Conservation (phyloP, 192 early-diverging fungal genomes). For the Diversispora eburnea region DNA sequence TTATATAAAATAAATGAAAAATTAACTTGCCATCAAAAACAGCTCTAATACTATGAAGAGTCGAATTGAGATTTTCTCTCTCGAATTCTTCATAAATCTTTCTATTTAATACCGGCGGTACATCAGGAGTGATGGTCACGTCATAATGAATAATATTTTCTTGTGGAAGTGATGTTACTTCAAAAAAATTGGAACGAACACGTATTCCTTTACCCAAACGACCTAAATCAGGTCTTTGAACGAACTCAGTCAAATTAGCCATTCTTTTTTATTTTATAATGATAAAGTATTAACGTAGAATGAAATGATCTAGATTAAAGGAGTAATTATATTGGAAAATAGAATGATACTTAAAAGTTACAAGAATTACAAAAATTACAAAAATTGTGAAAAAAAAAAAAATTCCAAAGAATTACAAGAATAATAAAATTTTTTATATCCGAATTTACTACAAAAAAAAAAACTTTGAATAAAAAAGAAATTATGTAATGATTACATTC, state of each 20-base stretch:
- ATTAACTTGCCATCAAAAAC: slow-evolving; percentile 68
- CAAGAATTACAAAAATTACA: too few relatives aligned
- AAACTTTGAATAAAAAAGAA: too few relatives aligned
- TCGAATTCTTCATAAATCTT: slow-evolving; percentile 65
- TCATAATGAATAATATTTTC: slow-evolving; percentile 81
- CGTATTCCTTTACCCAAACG: slow-evolving; percentile 37
- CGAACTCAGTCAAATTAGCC: slow-evolving; percentile 39
- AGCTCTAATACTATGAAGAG: slow-evolving; percentile 54
- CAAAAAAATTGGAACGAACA: slow-evolving; percentile 74
- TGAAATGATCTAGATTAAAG: too few relatives aligned
- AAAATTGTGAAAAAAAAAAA: too few relatives aligned
- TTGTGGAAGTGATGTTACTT: slow-evolving; percentile 58
- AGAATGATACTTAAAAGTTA: too few relatives aligned
- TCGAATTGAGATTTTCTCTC: slow-evolving; percentile 41
- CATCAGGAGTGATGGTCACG: slow-evolving; percentile 69
- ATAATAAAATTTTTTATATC: too few relatives aligned
- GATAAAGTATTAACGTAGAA: too few relatives aligned
- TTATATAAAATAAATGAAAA: not conserved
- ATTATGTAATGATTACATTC: too few relatives aligned
- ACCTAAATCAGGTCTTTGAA: slow-evolving; percentile 44
- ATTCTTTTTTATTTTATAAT: too few relatives aligned
- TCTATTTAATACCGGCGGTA: slow-evolving; percentile 69
- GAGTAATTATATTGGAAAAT: too few relatives aligned
- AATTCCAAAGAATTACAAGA: too few relatives aligned
- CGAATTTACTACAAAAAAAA: too few relatives aligned